Percentiles rank a stretch among this genome's conserved stretches.
Conservation (phyloP, 2,329 filamentous ascomycete species). For the Peltaster fructicola region DNA sequence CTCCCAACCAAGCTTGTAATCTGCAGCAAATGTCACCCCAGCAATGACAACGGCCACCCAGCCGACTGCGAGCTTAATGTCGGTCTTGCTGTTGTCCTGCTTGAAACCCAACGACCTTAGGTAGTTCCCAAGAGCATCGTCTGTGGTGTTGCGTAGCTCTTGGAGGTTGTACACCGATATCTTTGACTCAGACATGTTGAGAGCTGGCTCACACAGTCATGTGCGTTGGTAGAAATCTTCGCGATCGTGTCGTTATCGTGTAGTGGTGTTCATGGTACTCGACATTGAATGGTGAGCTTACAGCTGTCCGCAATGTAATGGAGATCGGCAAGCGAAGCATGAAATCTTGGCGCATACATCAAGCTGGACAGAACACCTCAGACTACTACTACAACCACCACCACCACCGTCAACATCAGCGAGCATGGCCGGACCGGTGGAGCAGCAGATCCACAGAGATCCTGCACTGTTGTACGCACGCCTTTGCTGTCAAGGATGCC, state of each 20-base stretch:
- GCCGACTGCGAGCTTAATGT: conserved; percentile 68
- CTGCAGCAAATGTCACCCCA: conserved; percentile 71
- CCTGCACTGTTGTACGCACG: conserved; percentile 78
- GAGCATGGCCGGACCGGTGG: conserved; percentile 63
- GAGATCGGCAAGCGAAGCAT: too few species aligned
- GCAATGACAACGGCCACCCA: conserved; percentile 68
- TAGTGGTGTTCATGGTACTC: too few species aligned
- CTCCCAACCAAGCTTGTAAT: conserved; percentile 85
- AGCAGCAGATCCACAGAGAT: conserved; percentile 96
- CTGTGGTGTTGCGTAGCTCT: conserved; percentile 95
- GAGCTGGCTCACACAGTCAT: too few species aligned
- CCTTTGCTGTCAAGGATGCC: conserved; percentile 4
- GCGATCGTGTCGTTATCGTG: too few species aligned
- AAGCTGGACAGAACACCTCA: too few species aligned
- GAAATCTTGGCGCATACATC: too few species aligned
- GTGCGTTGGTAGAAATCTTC: too few species aligned
- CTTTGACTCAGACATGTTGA: conserved; percentile 16
- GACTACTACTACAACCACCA: too few species aligned
- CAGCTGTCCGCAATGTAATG: too few species aligned
- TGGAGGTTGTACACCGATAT: conserved; percentile 19
- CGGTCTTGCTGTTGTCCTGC: conserved; percentile 63
- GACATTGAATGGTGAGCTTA: too few species aligned
- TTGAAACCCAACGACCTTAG: conserved; percentile 72
- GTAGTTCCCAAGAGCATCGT: conserved; percentile 89
- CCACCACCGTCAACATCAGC: too few species aligned